These are phyloP conservation scores for Penicillium sp. DNA, from an alignment of 2,329 filamentous ascomycete species.

Conservation along the genomic window DNA sequence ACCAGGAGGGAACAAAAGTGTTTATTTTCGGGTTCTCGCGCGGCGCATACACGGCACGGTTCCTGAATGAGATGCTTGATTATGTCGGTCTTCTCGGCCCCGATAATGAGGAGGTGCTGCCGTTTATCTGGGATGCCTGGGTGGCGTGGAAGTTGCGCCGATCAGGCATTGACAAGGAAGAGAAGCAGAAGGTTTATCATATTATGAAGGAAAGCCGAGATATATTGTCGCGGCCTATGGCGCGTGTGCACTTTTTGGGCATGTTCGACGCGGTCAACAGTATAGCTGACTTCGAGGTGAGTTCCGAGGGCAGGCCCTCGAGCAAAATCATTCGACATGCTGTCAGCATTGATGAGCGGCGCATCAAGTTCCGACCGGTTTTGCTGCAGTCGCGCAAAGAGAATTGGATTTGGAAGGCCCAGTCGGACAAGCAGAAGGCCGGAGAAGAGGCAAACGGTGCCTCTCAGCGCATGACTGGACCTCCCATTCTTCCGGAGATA, in stretches of 20 bases:
- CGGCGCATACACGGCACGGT: conserved; percentile 66
- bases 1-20: conserved; percentile 53
- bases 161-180: conserved; percentile 5
- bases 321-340: conserved; percentile 52
- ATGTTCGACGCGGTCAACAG: conserved; percentile 30
- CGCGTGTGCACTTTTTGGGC: conserved; percentile 23
- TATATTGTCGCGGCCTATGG: conserved; percentile 53
- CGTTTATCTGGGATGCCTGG: conserved; percentile 65
- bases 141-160: conserved; percentile 24
- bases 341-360: conserved; percentile 52
- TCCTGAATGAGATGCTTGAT: conserved; percentile 75
- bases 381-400: conserved; percentile 10
- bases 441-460: not conserved
- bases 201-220: conserved; percentile 77
- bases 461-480: not conserved
- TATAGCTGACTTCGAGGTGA: conserved; percentile 20
- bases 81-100: conserved; percentile 70
- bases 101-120: conserved; percentile 77
- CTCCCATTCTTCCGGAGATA: conserved; percentile 3
- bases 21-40: conserved; percentile 69
- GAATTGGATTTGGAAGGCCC: not conserved
- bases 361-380: conserved; percentile 48
- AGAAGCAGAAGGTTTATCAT: conserved; percentile 52
- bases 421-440: not conserved
- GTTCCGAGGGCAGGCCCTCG: conserved; percentile 20